phyloP scores from a whole-genome alignment of 306 rosid genomes.

The Dryas octopetala region DNA sequence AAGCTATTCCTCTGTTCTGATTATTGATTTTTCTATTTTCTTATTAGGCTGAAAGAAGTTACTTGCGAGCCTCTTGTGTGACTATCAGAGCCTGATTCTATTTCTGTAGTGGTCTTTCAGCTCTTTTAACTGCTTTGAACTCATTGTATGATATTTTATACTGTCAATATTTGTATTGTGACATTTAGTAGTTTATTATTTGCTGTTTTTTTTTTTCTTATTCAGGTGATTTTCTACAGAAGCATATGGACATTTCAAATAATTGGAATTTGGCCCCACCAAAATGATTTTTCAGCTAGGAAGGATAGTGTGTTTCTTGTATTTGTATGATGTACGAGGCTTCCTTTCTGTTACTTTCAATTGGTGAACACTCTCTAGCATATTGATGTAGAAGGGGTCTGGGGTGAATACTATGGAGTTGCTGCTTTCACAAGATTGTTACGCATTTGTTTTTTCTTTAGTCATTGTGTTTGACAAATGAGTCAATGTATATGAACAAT shows the following conservation, averaged over 20 bases:
- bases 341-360: background rate
- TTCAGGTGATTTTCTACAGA: conserved; percentile 61
- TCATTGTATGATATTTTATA: background rate
- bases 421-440: background rate
- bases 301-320: conserved; percentile 1
- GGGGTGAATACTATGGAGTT: background rate
- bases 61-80: too few species aligned
- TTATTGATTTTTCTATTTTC: too few species aligned
- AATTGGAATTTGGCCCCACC: conserved; percentile 46
- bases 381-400: too few species aligned
- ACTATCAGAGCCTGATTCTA: too few species aligned
- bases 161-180: conserved; percentile 1
- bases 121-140: background rate
- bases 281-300: conserved; percentile 34
- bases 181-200: conserved; percentile 13
- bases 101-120: too few species aligned
- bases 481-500: background rate
- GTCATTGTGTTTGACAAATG: background rate
- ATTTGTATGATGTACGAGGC: conserved; percentile 21
- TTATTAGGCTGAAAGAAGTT: too few species aligned
- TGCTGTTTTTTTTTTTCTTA: conserved; percentile 27
- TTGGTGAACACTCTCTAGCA: too few species aligned
- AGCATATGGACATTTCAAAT: conserved; percentile 45
- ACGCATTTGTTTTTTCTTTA: conserved; percentile 1
- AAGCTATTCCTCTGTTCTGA: too few species aligned